Percentiles rank a stretch among this genome's conserved stretches.
phyloP scores from a whole-genome alignment of 2,329 filamentous ascomycete species.

The Ambrosiella xylebori region DNA sequence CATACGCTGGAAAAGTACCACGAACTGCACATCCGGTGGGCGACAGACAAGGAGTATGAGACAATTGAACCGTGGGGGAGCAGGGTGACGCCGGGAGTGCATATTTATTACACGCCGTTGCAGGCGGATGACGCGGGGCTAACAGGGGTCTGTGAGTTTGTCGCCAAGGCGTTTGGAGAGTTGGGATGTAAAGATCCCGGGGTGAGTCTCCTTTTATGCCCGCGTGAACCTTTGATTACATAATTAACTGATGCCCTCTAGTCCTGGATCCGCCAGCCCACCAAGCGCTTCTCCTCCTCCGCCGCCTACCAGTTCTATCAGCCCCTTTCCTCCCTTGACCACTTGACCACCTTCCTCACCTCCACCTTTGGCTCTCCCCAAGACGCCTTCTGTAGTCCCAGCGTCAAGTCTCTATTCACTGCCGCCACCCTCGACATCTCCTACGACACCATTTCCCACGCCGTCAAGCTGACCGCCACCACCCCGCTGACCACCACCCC shows the following conservation, averaged over 20 bases:
- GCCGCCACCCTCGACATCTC: conserved; percentile 60
- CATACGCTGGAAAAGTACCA: conserved; percentile 44
- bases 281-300: conserved; percentile 20
- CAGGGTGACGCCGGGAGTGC: conserved; percentile 61
- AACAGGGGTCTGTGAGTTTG: conserved; percentile 33
- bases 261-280: conserved; percentile 42
- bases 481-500: conserved; percentile 32
- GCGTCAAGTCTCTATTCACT: conserved; percentile 26
- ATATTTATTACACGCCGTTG: conserved; percentile 55
- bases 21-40: conserved; percentile 68
- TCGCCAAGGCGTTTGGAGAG: conserved; percentile 39
- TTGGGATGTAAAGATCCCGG: conserved; percentile 32
- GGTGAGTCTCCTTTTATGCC: conserved; percentile 1
- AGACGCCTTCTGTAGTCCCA: conserved; percentile 32
- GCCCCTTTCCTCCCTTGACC: conserved; percentile 37
- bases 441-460: conserved; percentile 50
- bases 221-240: background rate
- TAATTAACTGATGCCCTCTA: conserved; percentile 18
- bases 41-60: conserved; percentile 38
- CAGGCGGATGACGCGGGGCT: conserved; percentile 5
- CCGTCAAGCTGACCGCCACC: conserved; percentile 45
- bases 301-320: conserved; percentile 56
- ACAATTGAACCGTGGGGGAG: conserved; percentile 55
- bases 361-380: conserved; percentile 31
- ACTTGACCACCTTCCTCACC: conserved; percentile 36